phyloP scores from a whole-genome alignment of 2,329 filamentous ascomycete species.

The Penicillium capsulatum region DNA sequence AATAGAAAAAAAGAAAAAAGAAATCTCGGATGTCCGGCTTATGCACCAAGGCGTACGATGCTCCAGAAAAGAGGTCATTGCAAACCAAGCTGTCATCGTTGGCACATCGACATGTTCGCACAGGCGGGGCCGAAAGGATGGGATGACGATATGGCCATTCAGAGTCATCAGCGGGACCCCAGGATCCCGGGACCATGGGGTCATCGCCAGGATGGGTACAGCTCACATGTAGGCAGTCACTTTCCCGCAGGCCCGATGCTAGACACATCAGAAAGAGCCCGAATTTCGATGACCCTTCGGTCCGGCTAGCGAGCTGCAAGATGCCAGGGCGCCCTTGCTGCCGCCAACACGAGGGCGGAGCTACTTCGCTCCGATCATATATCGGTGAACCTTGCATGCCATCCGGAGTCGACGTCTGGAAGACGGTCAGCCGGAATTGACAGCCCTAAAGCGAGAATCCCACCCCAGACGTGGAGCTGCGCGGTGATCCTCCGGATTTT shows the following conservation, averaged over 20 bases:
- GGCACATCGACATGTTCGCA: slow-evolving; percentile 8
- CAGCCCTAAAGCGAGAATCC: background rate
- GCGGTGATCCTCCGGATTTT: background rate
- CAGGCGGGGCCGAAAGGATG: background rate
- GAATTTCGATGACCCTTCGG: background rate
- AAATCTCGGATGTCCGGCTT: slow-evolving; percentile 6
- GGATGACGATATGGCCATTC: slow-evolving; percentile 3
- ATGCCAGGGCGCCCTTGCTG: slow-evolving; percentile 15
- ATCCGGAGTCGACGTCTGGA: slow-evolving; percentile 3
- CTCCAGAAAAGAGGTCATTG: slow-evolving; percentile 19
- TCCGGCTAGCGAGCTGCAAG: slow-evolving; percentile 5
- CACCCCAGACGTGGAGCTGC: background rate
- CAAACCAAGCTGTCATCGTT: slow-evolving; percentile 19
- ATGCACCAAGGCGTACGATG: slow-evolving; percentile 4
- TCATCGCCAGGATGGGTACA: slow-evolving; percentile 10
- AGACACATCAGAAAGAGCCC: slow-evolving; percentile 6
- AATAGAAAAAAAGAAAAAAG: background rate
- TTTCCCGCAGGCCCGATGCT: slow-evolving; percentile 1
- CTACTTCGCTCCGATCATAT: background rate
- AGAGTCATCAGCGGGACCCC: background rate
- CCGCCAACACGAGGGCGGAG: slow-evolving; percentile 14
- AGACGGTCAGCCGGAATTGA: slow-evolving; percentile 1
- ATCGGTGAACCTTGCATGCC: slow-evolving; percentile 19
- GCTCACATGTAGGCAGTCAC: slow-evolving; percentile 18
- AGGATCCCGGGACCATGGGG: slow-evolving; percentile 8